Evolutionary conservation across 1,284 basidiomycete species (phyloP), one percentile per base, ranked within the genome.

Genomic region (Marasmius tenuissimus): DNA sequence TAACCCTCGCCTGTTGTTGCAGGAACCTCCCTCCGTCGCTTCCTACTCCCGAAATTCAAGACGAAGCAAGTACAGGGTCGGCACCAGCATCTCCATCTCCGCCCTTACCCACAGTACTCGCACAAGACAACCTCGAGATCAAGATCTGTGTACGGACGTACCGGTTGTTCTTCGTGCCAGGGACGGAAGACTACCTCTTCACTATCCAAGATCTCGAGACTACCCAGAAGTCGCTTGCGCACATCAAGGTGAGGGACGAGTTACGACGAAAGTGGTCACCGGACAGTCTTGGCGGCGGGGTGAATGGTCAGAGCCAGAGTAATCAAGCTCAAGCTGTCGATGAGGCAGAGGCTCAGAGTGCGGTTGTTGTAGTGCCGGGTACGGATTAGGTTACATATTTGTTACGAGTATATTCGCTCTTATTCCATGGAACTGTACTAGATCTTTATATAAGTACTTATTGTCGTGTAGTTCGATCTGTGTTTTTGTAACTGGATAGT

Each of bases 101-200:
- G 2, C 70, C 73, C 10, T 27, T 27, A 27, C 81, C 80, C 0
- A 76, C 80, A n/a, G 77, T 85, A 33, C 66, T 79, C 20, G 84
- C 85, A 0, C 79, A 76, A 37, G 87, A 87, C 42, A 80, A 82
- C 3, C 81, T 96, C 18, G 91, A 93, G 71, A 90, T 95, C 71
- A 91, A 92, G 67, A 85, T 96, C 59, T 95, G 92, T 71, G 83
- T 93, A 40, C 86, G 92, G 57, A 95, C 91, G 33, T 96, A 95
- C 71, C 83, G 90, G 34, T 78, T 96, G 60, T 96, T 96, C 78
- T 95, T 89, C 71, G 92, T 93, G 12, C 81, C 91, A 0, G 73
- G 78, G 20, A 87, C 88, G 42, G 91, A 91, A 67, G 91, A 93
- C 65, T 82, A 85, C 66, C 76, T 91, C 61, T 83, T 83, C 75